Evolutionary conservation across 345 rosid species (phyloP), one percentile per base, ranked within the genome.

Genomic region (Gossypium stocksii): DNA sequence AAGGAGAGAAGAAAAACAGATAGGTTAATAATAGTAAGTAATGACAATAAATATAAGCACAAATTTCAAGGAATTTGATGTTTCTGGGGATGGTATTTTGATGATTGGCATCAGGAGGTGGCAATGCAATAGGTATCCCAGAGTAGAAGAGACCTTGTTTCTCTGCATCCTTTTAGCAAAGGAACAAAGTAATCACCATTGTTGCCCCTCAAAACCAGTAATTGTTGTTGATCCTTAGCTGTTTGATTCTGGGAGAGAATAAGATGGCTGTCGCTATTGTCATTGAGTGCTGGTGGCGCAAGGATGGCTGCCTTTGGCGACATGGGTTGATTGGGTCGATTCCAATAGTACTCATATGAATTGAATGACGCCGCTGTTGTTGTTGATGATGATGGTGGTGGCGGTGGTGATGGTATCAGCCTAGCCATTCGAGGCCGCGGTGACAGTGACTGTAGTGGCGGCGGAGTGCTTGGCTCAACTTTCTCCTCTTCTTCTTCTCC

Each of bases 111-210:
- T 83, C 77, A 88, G 71, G 91, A 87, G 46, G 95, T 90, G 76
- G 98, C 97, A 71, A 92, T 88, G 93, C 98, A 94, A 41, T 79
- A 73, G 0, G 85, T 79, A 78, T 87, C 95, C 82, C 83, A 67
- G 43, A 85, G 83, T 77, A 83, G 57, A 69, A 88, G 91, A 22
- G 97, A 89, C 82, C 90, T 83, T 0, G 77, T 78, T 45, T 89
- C 91, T 75, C 90, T 92, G 93, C 97, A 94, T 0, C 97, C 83
- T 34, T 82, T 86, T 22, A 80, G 53, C 84, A 81, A 43, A 51
- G 85, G 88, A 57, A 73, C 85, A 38, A 78, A 75, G 67, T 45
- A 72, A 58, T 82, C 86, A 17, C 77, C 83, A 3, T 75, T 75
- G 74, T 74, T 77, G 66, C 81, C 83, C 62, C 79, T 78, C 70